Evolutionary conservation across 73 alveolate species (phyloP), one percentile per base, ranked within the genome.

Genomic region (Symbiodinium pilosum): DNA sequence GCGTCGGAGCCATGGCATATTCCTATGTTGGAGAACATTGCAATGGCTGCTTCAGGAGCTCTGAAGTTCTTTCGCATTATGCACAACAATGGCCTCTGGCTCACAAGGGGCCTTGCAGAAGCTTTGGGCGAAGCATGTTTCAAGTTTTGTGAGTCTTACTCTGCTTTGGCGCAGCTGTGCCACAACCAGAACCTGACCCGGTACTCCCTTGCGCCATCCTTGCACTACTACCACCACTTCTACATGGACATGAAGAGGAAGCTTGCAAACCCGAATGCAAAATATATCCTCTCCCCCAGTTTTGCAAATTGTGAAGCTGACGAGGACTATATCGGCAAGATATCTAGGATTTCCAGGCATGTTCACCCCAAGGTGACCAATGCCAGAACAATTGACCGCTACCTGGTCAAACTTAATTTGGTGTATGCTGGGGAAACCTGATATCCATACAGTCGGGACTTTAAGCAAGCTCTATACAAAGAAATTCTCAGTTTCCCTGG

Each of bases 321-420:
- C 30, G 95, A 87, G n/a, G 95, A 87, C 40, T 87, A 36, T 34
- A 81, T 87, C 24, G 95, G 95, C 43, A 56, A 56, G 26, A 56
- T 56, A 21, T 18, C 36, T 34, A 30, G 32, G 7, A 16, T 56
- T 0, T 56, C 75, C 9, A 11, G 75, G 6, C 75, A 56, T 56
- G 75, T 56, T 16, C 75, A 56, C 32, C 34, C 75, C 26, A 7
- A 11, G 16, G 75, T 56, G 6, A 56, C 75, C 16, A 56, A 56
- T 3, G 75, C 28, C 28, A 11, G 75, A 26, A 56, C 34, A 11
- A 56, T 56, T 26, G 34, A 56, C 32, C 75, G 75, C 32, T 56
- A 16, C 32, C 32, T 56, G 28, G 75, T 56, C 36, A 16, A 26
- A 11, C 16, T 56, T 30, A 30, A 56, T 20, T 56, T 16, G 16